Conservation (phyloP, 1,284 basidiomycete species). For the Anthracocystis walkeri region DNA sequence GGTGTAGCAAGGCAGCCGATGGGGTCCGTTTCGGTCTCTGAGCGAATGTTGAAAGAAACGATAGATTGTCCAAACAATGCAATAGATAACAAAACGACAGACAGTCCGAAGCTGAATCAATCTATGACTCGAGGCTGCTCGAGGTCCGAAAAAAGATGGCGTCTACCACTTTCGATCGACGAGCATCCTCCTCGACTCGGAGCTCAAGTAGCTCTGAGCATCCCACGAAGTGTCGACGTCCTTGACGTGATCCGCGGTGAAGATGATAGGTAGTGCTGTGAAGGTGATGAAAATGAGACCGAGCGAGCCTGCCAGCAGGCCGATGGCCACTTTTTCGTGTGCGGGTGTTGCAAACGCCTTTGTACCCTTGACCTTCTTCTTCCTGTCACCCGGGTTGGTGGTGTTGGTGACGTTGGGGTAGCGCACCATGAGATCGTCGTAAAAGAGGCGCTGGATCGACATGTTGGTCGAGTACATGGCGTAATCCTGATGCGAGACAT, state of each 20-base stretch:
- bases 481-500: slow-evolving; percentile 57
- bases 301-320: slow-evolving; percentile 55
- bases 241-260: slow-evolving; percentile 51
- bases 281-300: slow-evolving; percentile 52
- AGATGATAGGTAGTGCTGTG: slow-evolving; percentile 59
- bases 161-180: slow-evolving; percentile 52
- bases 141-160: neutral
- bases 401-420: slow-evolving; percentile 47
- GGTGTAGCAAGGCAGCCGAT: neutral
- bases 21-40: no score
- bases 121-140: neutral
- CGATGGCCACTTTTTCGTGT: slow-evolving; percentile 60
- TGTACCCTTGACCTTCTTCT: slow-evolving; percentile 32
- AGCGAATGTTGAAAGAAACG: neutral
- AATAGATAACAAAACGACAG: slow-evolving; percentile 3
- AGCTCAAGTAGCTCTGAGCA: slow-evolving; percentile 47
- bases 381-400: slow-evolving; percentile 54
- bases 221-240: slow-evolving; percentile 43
- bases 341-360: slow-evolving; percentile 63
- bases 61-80: slow-evolving; percentile 26
- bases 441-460: slow-evolving; percentile 47
- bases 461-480: slow-evolving; percentile 53
- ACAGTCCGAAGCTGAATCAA: slow-evolving; percentile 2
- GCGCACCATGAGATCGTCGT: slow-evolving; percentile 36
- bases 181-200: slow-evolving; percentile 46